phyloP scores from a whole-genome alignment of 2,329 filamentous ascomycete genomes.

The Claviceps sp. region DNA sequence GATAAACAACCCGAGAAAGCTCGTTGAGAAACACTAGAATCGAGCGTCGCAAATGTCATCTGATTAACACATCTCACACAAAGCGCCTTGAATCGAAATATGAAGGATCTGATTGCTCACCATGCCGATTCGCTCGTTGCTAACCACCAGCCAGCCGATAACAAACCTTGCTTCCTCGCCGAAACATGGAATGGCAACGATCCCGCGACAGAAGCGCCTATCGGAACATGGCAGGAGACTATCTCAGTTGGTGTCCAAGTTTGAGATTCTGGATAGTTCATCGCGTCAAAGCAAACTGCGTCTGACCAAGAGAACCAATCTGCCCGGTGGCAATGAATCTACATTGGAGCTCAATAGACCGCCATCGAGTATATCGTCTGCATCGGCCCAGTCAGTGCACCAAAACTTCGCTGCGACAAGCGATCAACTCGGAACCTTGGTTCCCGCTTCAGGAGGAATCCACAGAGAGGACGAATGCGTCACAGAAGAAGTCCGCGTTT shows the following conservation, averaged over 20 bases:
- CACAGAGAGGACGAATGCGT: not conserved
- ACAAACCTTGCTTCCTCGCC: not conserved
- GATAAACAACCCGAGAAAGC: not conserved
- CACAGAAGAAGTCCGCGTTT: not conserved
- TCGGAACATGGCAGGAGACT: slow-evolving; percentile 6
- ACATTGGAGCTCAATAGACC: not conserved
- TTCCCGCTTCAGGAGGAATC: too few relatives aligned
- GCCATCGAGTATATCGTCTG: slow-evolving; percentile 1
- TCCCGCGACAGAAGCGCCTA: not conserved
- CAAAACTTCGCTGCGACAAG: not conserved
- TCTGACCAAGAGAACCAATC: not conserved
- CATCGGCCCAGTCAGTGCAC: not conserved
- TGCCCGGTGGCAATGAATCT: not conserved
- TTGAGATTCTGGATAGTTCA: slow-evolving; percentile 17
- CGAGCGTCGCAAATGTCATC: not conserved
- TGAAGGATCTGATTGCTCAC: not conserved
- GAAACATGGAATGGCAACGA: not conserved
- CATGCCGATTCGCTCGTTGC: slow-evolving; percentile 3
- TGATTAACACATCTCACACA: not conserved
- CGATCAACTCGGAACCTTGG: not conserved
- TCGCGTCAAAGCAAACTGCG: slow-evolving; percentile 1
- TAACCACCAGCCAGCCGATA: not conserved
- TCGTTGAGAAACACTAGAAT: not conserved
- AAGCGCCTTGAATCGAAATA: not conserved
- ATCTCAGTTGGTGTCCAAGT: slow-evolving; percentile 22